phyloP scores from a whole-genome alignment of 257 asterid species.

The Lantana camara region DNA sequence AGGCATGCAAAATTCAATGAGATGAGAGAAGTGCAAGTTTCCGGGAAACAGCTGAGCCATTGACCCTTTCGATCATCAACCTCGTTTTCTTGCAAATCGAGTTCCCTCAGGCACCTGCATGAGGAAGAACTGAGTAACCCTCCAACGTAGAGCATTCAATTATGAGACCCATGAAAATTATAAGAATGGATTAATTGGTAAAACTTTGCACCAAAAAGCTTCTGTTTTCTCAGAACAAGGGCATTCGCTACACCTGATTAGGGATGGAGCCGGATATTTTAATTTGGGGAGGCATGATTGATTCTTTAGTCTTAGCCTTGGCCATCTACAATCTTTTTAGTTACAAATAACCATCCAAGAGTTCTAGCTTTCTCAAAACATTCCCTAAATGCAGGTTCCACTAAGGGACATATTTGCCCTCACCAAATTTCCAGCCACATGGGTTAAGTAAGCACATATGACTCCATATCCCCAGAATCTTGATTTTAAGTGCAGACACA shows the following conservation, averaged over 20 bases:
- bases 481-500: not conserved
- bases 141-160: too few species aligned
- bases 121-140: not conserved
- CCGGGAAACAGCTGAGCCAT: slow-evolving; percentile 73
- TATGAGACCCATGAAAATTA: not conserved
- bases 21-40: slow-evolving; percentile 58
- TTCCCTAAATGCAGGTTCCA: too few species aligned
- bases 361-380: too few species aligned
- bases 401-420: too few species aligned
- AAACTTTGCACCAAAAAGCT: not conserved
- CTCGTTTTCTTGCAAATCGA: slow-evolving; percentile 65
- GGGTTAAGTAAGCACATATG: too few species aligned
- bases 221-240: not conserved
- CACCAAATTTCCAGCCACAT: too few species aligned
- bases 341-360: too few species aligned
- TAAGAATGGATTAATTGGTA: not conserved
- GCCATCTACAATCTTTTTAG: too few species aligned
- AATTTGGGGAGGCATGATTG: not conserved
- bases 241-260: not conserved
- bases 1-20: slow-evolving; percentile 67
- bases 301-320: too few species aligned
- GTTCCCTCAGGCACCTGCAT: slow-evolving; percentile 59
- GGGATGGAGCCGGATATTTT: not conserved
- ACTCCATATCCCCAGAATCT: not conserved
- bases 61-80: slow-evolving; percentile 67